Conservation (phyloP, 2,329 filamentous ascomycete species). For the Hypoxylon sp. region DNA sequence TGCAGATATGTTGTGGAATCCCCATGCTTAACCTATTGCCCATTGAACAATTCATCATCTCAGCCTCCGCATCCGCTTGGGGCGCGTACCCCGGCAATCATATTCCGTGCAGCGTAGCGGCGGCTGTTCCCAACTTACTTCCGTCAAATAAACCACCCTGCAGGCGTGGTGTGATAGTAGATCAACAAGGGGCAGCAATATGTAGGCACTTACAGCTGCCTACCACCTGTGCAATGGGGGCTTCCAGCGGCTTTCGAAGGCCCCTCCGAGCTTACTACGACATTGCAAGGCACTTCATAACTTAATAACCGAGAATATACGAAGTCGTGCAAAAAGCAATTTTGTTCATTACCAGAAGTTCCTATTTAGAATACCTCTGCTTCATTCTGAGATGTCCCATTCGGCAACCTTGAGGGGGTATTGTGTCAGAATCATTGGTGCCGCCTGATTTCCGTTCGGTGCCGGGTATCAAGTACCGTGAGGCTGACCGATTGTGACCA, state of each 20-base stretch:
- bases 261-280: neutral
- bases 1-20: constrained; percentile 13
- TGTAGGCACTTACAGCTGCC: constrained; percentile 1
- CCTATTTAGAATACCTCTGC: constrained; percentile 53
- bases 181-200: neutral
- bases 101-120: constrained; percentile 27
- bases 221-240: constrained; percentile 6
- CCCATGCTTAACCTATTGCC: constrained; percentile 3
- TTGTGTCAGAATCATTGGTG: constrained; percentile 56
- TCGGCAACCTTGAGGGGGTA: constrained; percentile 54
- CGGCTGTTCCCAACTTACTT: constrained; percentile 28
- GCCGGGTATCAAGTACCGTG: constrained; percentile 51
- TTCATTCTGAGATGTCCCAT: constrained; percentile 50
- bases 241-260: neutral
- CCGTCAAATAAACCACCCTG: constrained; percentile 16
- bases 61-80: constrained; percentile 27
- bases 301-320: neutral
- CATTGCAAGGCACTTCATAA: constrained; percentile 3
- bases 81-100: constrained; percentile 23
- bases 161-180: constrained; percentile 28
- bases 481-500: constrained; percentile 54
- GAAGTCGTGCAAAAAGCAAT: constrained; percentile 37
- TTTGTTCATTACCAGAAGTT: constrained; percentile 56
- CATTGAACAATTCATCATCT: constrained; percentile 14
- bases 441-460: constrained; percentile 55